A percentile compares a stretch with the other conserved stretches of the same genome.
Evolutionary conservation across 2,329 filamentous ascomycete species (phyloP).

Genomic region (Diaporthe aspalathi): DNA sequence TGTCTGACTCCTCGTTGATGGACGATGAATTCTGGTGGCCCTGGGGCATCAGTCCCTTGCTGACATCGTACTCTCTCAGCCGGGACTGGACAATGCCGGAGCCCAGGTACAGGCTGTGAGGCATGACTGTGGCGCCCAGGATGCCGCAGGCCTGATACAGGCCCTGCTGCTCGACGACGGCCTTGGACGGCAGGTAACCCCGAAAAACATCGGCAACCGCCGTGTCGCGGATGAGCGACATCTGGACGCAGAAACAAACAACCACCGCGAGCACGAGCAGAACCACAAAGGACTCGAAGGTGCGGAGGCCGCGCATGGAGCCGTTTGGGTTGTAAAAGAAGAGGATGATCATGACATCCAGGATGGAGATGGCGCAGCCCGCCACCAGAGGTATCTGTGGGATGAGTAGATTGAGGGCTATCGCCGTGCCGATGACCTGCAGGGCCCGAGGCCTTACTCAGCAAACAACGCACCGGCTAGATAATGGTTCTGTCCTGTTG

Average conservation of each 20-base stretch:
- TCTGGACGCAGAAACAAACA: constrained; percentile 76
- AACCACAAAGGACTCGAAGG: constrained; percentile 75
- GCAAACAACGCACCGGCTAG: background rate
- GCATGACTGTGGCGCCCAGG: constrained; percentile 80
- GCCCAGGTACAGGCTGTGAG: constrained; percentile 75
- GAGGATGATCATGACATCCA: constrained; percentile 75
- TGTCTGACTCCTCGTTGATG: constrained; percentile 54
- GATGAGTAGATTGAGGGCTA: constrained; percentile 74
- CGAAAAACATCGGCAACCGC: constrained; percentile 69
- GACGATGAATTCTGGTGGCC: constrained; percentile 46
- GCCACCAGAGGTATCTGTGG: constrained; percentile 73
- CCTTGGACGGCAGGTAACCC: constrained; percentile 72
- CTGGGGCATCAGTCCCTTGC: constrained; percentile 63
- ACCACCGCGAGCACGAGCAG: constrained; percentile 75
- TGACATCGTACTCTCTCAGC: constrained; percentile 71
- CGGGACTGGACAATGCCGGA: constrained; percentile 77
- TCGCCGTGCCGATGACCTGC: constrained; percentile 76
- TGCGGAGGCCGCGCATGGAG: constrained; percentile 67
- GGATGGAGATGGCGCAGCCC: constrained; percentile 75
- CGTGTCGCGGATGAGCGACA: constrained; percentile 69
- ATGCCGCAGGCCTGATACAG: constrained; percentile 80
- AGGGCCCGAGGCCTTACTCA: constrained; percentile 26
- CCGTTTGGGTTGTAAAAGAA: constrained; percentile 73
- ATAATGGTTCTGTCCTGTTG: too few relatives aligned
- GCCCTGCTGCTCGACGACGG: constrained; percentile 67